Base-by-base conservation (phyloP, 1,284 basidiomycete species). In the Ceratobasidium sp. region DNA sequence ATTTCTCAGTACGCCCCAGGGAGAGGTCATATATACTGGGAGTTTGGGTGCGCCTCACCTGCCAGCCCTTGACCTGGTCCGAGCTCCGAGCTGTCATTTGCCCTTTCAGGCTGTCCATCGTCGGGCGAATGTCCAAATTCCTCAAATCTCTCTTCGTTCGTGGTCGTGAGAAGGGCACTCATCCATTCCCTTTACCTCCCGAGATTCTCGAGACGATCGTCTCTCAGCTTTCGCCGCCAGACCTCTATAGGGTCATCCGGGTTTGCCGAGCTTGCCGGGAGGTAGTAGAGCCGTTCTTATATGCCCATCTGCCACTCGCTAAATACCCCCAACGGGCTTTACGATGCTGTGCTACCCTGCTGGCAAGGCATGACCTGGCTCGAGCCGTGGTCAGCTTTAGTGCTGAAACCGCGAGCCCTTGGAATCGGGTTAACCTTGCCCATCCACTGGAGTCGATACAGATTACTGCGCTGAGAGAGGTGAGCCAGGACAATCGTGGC, bases 141-240 rank as follows among this genome's bases (percentile, higher is more conserved):
- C 57, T 73, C 70, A 73, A 62, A 44, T 73, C 70, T 41, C 70
- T 73, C n/a, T 73, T 73, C 70, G 46, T 73, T 62, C 70, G 70
- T 23, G 70, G 70, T 16, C 70, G 70, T 4, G 70, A 73, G 33
- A 73, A 62, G 41, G 44, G 57, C 44, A 38, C 4, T 55, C 70
- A 60, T 52, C 35, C 70, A 12, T 73, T 73, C 46, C 70, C 70
- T 33, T 30, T 73, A 0, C 70, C 70, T 16, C 57, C 59, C 33
- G 70, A 73, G 23, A 73, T 73, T 14, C 52, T 73, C 14, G 70
- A 73, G 70, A 18, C 57, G 20, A 73, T 73, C 20, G 70, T 46
- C 48, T 44, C 44, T 10, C 41, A 12, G 23, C 70, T 73, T n/a
- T 48, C 59, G 35, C 20, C 64, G 27, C 70, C 70, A 18, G 70